phyloP scores from a whole-genome alignment of 345 rosid species.

The Eucalyptus camaldulensis region DNA sequence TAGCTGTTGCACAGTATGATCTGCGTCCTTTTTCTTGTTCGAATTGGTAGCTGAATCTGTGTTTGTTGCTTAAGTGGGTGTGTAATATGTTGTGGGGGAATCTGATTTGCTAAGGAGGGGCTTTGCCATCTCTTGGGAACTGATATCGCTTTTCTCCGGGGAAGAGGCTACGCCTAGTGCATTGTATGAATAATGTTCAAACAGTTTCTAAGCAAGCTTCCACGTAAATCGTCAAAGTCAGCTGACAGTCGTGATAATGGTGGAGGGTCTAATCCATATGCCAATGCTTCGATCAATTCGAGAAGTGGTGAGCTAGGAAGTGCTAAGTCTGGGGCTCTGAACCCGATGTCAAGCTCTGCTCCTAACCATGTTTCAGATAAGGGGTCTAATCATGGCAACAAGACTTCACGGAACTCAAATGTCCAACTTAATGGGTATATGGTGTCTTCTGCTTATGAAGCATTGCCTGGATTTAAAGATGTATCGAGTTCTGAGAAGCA shows the following conservation, averaged over 20 bases:
- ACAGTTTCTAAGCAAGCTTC: constrained; percentile 4
- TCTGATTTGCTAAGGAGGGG: not conserved
- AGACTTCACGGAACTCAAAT: not conserved
- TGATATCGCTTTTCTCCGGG: not conserved
- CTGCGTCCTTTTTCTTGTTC: not conserved
- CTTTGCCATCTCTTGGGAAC: not conserved
- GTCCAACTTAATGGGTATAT: not conserved
- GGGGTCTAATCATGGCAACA: not conserved
- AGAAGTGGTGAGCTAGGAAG: not conserved
- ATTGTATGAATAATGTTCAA: constrained; percentile 2
- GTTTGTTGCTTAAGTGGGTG: not conserved
- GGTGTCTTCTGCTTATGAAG: constrained; percentile 3
- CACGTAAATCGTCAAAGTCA: constrained; percentile 2
- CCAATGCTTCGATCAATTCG: not conserved
- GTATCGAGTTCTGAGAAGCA: constrained; percentile 2
- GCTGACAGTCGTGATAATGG: not conserved
- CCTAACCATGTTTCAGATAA: not conserved
- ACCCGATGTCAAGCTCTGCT: not conserved
- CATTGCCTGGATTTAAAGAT: constrained; percentile 12
- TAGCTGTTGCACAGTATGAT: not conserved
- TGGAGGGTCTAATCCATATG: not conserved
- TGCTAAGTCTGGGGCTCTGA: not conserved
- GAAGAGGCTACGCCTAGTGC: not conserved
- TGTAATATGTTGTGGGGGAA: not conserved
- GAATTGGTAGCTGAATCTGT: not conserved